A percentile compares a stretch with the other conserved stretches of the same genome.
phyloP scores from a whole-genome alignment of 1,284 basidiomycete species.

The Trametes sp. region DNA sequence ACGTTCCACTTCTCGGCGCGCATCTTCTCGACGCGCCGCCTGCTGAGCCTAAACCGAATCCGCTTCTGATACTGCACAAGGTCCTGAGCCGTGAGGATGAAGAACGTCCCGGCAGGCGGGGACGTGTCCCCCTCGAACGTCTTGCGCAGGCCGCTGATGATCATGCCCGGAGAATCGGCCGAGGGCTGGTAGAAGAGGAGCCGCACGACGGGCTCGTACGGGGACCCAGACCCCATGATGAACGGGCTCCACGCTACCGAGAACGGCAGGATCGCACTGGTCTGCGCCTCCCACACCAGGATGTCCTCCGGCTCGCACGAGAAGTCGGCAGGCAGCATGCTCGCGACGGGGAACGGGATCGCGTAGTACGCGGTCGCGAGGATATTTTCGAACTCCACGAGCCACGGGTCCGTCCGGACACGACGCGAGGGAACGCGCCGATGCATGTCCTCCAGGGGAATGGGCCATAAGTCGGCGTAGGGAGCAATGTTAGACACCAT shows the following conservation, averaged over 20 bases:
- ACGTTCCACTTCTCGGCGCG: slow-evolving; percentile 19
- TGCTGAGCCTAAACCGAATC: slow-evolving; percentile 42
- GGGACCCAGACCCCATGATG: neutral
- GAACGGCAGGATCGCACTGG: slow-evolving; percentile 9
- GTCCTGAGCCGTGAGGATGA: slow-evolving; percentile 32
- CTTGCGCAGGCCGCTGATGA: slow-evolving; percentile 10
- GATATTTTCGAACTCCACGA: slow-evolving; percentile 43
- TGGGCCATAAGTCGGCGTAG: slow-evolving; percentile 39
- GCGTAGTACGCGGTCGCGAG: slow-evolving; percentile 39
- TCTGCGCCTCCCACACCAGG: slow-evolving; percentile 40
- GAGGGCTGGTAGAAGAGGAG: slow-evolving; percentile 36
- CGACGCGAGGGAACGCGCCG: slow-evolving; percentile 32
- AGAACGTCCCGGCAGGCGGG: slow-evolving; percentile 31
- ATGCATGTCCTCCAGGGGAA: slow-evolving; percentile 39
- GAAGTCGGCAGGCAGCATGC: slow-evolving; percentile 32
- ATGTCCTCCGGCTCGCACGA: slow-evolving; percentile 39
- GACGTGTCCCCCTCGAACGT: slow-evolving; percentile 16
- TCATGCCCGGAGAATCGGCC: slow-evolving; percentile 6
- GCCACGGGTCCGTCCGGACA: slow-evolving; percentile 44
- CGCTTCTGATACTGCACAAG: slow-evolving; percentile 4
- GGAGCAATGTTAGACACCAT: slow-evolving; percentile 40
- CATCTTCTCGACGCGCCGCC: slow-evolving; percentile 29
- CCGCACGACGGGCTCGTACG: slow-evolving; percentile 26
- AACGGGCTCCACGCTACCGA: neutral
- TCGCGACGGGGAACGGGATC: slow-evolving; percentile 41